Base-by-base conservation (phyloP, 352 stramenopile genomes). In the Phytopythium ostracodes region DNA sequence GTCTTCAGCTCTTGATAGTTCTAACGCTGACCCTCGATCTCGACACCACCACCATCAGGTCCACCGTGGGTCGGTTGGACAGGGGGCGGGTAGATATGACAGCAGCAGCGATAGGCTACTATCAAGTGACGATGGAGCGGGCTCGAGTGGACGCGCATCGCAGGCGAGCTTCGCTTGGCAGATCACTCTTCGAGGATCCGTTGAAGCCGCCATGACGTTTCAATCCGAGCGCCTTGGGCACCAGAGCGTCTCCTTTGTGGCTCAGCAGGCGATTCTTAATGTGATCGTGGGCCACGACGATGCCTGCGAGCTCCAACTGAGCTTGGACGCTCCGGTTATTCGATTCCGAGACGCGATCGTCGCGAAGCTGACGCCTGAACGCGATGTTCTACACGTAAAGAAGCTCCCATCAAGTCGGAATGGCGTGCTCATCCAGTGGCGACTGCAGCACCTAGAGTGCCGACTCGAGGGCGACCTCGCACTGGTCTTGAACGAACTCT, bases 301-400 rank as follows among this genome's bases (percentile, higher is more conserved):
- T 1, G 56, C 65, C 8, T 66, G 60, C 15, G 77, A 89, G 29
- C 29, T 88, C 12, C 77, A 91, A 44, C 52, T 89, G 44, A 88
- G 77, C 29, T 56, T 89, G 4, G 68, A 85, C 42, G 72, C 82
- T 24, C n/a, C 87, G 27, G 66, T 51, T 8, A 59, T 80, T 14
- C 58, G 65, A 44, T 84, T 84, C 47, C 72, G 79, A 57, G 72
- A 83, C 43, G 70, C 71, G 2, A 59, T 85, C 2, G 66, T 88
- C 25, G 63, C 88, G 44, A 70, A 75, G 25, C 27, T 82, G 49
- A 91, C 88, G 27, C 79, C 81, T 12, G 72, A 75, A 10, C 77
- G 77, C 20, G 81, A 86, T 17, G 72, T 80, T 36, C 68, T 90
- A 22, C 72, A 78, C 33, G 17, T 84, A 14, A 76, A 80, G 63